A percentile compares a stretch with the other conserved stretches of the same genome.
Evolutionary conservation across 1,139 yeast genomes (phyloP).

Genomic region (Lodderomyces metapsilosis): DNA sequence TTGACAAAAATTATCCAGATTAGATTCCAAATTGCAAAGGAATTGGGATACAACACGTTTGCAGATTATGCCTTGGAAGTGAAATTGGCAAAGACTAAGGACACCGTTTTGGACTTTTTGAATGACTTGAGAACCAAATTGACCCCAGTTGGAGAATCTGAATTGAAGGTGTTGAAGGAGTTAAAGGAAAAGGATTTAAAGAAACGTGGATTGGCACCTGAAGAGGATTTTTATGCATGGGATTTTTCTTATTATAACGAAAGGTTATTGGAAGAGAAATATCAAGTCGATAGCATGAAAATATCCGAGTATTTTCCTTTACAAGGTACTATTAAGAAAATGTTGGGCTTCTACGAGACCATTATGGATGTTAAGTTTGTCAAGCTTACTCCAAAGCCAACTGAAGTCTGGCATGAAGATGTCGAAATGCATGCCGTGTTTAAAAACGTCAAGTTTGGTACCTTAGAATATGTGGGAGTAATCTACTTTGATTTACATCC

Average conservation of each 20-base stretch:
- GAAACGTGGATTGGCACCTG: constrained; percentile 39
- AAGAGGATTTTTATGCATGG: constrained; percentile 62
- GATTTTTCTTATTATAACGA: constrained; percentile 69
- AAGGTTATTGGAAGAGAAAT: constrained; percentile 61
- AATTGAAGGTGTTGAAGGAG: constrained; percentile 45
- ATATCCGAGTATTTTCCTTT: constrained; percentile 80
- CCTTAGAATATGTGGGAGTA: constrained; percentile 72
- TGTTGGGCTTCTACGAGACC: constrained; percentile 69
- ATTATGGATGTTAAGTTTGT: constrained; percentile 67
- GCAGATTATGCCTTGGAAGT: constrained; percentile 71
- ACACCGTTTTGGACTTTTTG: constrained; percentile 59
- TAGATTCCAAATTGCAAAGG: constrained; percentile 59
- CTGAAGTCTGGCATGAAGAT: constrained; percentile 67
- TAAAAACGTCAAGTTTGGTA: constrained; percentile 48
- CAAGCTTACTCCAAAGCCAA: constrained; percentile 40
- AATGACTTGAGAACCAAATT: constrained; percentile 59
- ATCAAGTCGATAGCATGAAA: constrained; percentile 67
- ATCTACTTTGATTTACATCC: constrained; percentile 81
- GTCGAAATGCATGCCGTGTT: constrained; percentile 75
- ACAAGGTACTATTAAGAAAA: constrained; percentile 60
- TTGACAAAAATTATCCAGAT: constrained; percentile 58
- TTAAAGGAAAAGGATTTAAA: constrained; percentile 56
- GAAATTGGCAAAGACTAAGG: constrained; percentile 73
- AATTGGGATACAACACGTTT: constrained; percentile 65
- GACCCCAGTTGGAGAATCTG: constrained; percentile 56